Evolutionary conservation across 352 stramenopile species (phyloP).

Genomic region (Phytophthora ramorum): DNA sequence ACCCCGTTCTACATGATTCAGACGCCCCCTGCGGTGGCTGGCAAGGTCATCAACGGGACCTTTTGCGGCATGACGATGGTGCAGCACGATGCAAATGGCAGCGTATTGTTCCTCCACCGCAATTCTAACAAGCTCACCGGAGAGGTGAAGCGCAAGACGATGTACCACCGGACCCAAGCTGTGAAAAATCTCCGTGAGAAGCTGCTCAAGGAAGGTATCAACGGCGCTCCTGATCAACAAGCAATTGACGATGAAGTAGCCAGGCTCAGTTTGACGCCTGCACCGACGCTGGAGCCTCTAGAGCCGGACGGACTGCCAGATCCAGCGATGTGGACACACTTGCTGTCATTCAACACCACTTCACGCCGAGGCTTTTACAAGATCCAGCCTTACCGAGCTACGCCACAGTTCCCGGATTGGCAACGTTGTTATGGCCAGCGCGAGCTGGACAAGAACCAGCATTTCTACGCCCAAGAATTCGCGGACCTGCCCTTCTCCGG

Average conservation of each 20-base stretch:
- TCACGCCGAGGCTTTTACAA: slow-evolving; percentile 40
- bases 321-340: slow-evolving; percentile 66
- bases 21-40: slow-evolving; percentile 39
- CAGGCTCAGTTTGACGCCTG: slow-evolving; percentile 6
- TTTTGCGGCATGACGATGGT: too few relatives aligned
- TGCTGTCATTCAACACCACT: slow-evolving; percentile 58
- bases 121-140: slow-evolving; percentile 51
- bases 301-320: slow-evolving; percentile 36
- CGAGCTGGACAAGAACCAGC: slow-evolving; percentile 15
- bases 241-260: slow-evolving; percentile 13
- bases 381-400: slow-evolving; percentile 51
- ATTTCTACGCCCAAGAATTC: slow-evolving; percentile 22
- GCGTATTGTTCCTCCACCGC: slow-evolving; percentile 56
- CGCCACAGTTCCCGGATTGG: slow-evolving; percentile 34
- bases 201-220: slow-evolving; percentile 13
- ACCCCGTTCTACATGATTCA: slow-evolving; percentile 59
- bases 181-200: slow-evolving; percentile 16
- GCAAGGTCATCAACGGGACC: too few relatives aligned
- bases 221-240: slow-evolving; percentile 6
- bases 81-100: slow-evolving; percentile 20
- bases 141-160: slow-evolving; percentile 24
- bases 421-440: slow-evolving; percentile 61
- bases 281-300: slow-evolving; percentile 13
- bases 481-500: slow-evolving; percentile 10
- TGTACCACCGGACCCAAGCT: slow-evolving; percentile 17